A percentile compares a stretch with the other conserved stretches of the same genome.
These are phyloP conservation scores for Fistulinella prunicolor DNA, from an alignment of 768 basidiomycete genomes.

Conservation along the genomic window DNA sequence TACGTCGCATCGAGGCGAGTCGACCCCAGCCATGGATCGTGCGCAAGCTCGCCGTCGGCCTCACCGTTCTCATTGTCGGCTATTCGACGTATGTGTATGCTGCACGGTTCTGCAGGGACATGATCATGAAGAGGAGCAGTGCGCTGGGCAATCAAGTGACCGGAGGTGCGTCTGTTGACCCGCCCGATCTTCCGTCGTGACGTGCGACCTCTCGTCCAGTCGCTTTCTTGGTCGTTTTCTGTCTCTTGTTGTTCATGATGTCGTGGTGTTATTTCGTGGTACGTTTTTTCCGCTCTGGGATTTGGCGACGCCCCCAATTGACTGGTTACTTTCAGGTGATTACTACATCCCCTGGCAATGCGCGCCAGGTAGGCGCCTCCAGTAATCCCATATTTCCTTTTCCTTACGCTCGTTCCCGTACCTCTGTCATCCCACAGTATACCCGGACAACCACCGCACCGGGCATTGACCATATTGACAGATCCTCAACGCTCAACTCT, in stretches of 20 bases:
- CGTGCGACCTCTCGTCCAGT: conserved; percentile 41
- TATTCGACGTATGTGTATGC: conserved; percentile 81
- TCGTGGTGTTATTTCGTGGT: conserved; percentile 80
- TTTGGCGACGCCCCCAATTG: background rate
- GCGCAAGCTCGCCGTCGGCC: conserved; percentile 61
- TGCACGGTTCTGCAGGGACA: conserved; percentile 64
- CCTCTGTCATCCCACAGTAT: conserved; percentile 16
- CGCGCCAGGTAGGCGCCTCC: conserved; percentile 52
- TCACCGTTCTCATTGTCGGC: conserved; percentile 58
- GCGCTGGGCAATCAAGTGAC: conserved; percentile 48
- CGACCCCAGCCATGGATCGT: conserved; percentile 72
- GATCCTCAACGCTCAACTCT: conserved; percentile 19
- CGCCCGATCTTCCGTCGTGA: background rate
- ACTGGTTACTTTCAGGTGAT: conserved; percentile 45
- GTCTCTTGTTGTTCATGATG: conserved; percentile 63
- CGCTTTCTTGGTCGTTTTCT: conserved; percentile 61
- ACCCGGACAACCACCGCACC: conserved; percentile 22
- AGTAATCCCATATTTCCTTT: background rate
- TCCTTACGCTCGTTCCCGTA: conserved; percentile 8
- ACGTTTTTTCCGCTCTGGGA: conserved; percentile 15
- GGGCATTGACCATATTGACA: conserved; percentile 18
- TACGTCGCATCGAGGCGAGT: conserved; percentile 36
- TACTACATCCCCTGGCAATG: conserved; percentile 65
- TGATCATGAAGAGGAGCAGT: conserved; percentile 48
- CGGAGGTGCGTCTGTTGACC: conserved; percentile 58